Evolutionary conservation across 495 filamentous ascomycete species (phyloP).

Genomic region (Hypoxylon subgilvum): DNA sequence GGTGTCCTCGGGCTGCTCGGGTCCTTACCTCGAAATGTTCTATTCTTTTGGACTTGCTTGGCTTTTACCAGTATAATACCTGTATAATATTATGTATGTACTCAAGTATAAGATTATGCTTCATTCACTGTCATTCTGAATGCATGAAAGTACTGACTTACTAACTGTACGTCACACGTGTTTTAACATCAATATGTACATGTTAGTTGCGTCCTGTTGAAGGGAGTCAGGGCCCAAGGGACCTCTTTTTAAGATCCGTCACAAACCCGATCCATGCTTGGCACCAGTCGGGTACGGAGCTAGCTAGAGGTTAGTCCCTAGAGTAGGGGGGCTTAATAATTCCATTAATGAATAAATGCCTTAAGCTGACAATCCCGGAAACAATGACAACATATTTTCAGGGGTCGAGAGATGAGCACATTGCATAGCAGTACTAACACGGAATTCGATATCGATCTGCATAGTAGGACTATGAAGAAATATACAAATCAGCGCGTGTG

Average conservation of each 20-base stretch:
- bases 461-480: too few relatives aligned
- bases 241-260: conserved; percentile 23
- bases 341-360: conserved; percentile 21
- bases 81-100: too few relatives aligned
- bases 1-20: conserved; percentile 9
- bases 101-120: too few relatives aligned
- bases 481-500: too few relatives aligned
- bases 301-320: too few relatives aligned
- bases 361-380: conserved; percentile 14
- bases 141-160: too few relatives aligned
- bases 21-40: neutral
- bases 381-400: conserved; percentile 27
- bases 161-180: too few relatives aligned
- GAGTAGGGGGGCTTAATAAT: conserved; percentile 4
- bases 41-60: conserved; percentile 1
- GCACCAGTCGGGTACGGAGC: conserved; percentile 18
- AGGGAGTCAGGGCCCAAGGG: too few relatives aligned
- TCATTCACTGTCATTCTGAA: too few relatives aligned
- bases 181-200: too few relatives aligned
- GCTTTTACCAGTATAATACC: conserved; percentile 1
- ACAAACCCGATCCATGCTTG: conserved; percentile 28
- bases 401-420: conserved; percentile 8
- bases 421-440: too few relatives aligned
- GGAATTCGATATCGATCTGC: neutral
- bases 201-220: too few relatives aligned